phyloP scores from a whole-genome alignment of 2,329 filamentous ascomycete genomes.

The Fusarium transvaalense region DNA sequence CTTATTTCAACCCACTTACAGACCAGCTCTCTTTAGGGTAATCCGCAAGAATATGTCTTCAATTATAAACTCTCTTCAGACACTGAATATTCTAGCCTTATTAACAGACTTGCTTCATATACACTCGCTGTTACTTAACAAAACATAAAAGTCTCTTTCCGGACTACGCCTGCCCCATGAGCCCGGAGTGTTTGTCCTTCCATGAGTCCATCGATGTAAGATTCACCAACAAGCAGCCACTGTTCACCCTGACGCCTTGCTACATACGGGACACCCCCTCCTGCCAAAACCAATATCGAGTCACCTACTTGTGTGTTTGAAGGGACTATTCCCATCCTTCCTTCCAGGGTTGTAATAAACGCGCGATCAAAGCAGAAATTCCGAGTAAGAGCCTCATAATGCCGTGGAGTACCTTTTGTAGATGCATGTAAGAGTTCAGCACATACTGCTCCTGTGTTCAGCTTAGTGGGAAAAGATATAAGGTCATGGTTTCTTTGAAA shows the following conservation, averaged over 20 bases:
- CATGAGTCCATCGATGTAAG: neutral
- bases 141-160: too few species aligned
- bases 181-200: neutral
- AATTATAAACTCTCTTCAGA: too few species aligned
- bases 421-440: neutral
- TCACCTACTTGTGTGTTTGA: neutral
- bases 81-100: too few species aligned
- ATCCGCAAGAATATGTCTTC: too few species aligned
- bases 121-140: too few species aligned
- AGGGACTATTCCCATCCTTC: neutral
- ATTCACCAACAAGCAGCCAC: neutral
- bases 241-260: neutral
- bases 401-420: neutral
- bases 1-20: too few species aligned
- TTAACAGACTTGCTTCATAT: too few species aligned
- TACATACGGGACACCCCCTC: neutral
- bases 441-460: too few species aligned
- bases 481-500: neutral
- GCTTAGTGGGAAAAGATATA: neutral
- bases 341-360: neutral
- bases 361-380: neutral
- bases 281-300: neutral
- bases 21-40: too few species aligned
- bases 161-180: neutral
- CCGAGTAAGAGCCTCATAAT: neutral